Base-by-base conservation (phyloP, 2,329 filamentous ascomycete species). In the Coniochaeta pulveracea region DNA sequence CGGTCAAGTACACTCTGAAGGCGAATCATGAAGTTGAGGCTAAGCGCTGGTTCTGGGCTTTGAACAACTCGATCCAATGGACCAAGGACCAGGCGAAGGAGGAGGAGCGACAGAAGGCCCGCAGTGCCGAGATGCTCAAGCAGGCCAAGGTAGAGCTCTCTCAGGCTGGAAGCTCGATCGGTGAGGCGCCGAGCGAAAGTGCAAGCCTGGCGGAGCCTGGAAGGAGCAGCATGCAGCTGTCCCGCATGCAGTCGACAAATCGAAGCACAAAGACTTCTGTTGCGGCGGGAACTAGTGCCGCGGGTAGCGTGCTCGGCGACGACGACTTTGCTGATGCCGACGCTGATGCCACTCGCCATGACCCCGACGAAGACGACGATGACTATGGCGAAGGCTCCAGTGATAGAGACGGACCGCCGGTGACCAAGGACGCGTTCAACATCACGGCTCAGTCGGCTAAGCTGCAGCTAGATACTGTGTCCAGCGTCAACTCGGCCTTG, bases 1-100 rank as follows among this genome's bases (percentile, higher is more conserved):
- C 89, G 1, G 91, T 98, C 54, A 98, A 95, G 59, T 98, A 98
- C 54, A 89, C 93, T 31, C 69, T 98, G 34, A 96, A 94, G 56
- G 91, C 91, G 0, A 98, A 98, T 49, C 91, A 98, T 57, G 83
- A 95, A 51, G 89, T 96, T 18, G 91, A 98, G 56, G 89, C 91
- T 5, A 98, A 98, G 59, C 76, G 91, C 35, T 98, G 91, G 91
- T 98, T 93, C 57, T 98, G 91, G 91, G 85, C 91, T 1, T 65
- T 98, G 41, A 98, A 98, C 61, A 98, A 98, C 54, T 89, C 91
- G 5, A 98, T 98, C 32, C 91, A 96, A 53, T 96, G 85, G 82
- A 80, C 85, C 41, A 98, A 98, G 56, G 91, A 98, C 49, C 91
- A 96, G 58, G 88, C 85, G 6, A 88, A 82, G 45, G 85, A 93